These are phyloP conservation scores for Aspergillus ibericus DNA, from an alignment of 2,329 filamentous ascomycete genomes.

Conservation along the genomic window DNA sequence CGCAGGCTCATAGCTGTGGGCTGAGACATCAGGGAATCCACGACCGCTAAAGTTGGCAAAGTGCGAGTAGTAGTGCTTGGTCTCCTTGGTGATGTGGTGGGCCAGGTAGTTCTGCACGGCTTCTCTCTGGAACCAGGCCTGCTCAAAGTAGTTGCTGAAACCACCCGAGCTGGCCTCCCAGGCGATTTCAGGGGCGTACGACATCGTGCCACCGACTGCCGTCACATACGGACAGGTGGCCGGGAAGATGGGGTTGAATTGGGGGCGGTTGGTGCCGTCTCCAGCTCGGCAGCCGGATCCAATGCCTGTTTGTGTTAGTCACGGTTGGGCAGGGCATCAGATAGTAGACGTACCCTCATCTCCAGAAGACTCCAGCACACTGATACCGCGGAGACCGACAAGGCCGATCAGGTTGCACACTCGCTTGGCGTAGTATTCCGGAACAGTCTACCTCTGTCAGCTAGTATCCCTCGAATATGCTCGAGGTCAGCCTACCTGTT, in stretches of 20 bases:
- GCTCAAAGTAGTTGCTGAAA: slow-evolving; percentile 54
- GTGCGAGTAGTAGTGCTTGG: slow-evolving; percentile 44
- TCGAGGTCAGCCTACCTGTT: slow-evolving; percentile 40
- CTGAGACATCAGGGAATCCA: slow-evolving; percentile 60
- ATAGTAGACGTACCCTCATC: slow-evolving; percentile 40
- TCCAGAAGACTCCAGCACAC: slow-evolving; percentile 61
- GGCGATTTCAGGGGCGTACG: slow-evolving; percentile 50
- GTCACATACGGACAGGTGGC: slow-evolving; percentile 69
- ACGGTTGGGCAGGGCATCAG: background rate
- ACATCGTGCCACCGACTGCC: slow-evolving; percentile 60
- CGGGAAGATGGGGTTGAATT: slow-evolving; percentile 64
- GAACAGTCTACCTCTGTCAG: slow-evolving; percentile 56
- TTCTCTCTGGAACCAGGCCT: slow-evolving; percentile 49
- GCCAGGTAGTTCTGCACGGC: slow-evolving; percentile 49
- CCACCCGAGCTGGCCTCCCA: slow-evolving; percentile 49
- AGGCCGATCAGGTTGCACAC: slow-evolving; percentile 66
- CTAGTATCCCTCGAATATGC: background rate
- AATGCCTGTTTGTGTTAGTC: slow-evolving; percentile 44
- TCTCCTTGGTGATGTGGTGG: slow-evolving; percentile 16
- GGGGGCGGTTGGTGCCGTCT: slow-evolving; percentile 52
- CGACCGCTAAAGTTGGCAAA: slow-evolving; percentile 53
- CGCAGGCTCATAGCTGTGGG: slow-evolving; percentile 51
- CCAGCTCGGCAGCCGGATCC: slow-evolving; percentile 50
- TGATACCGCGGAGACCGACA: slow-evolving; percentile 64
- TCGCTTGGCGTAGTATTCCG: slow-evolving; percentile 58